Evolutionary conservation across 2,329 filamentous ascomycete genomes (phyloP).

Genomic region (Trichoderma sp.): DNA sequence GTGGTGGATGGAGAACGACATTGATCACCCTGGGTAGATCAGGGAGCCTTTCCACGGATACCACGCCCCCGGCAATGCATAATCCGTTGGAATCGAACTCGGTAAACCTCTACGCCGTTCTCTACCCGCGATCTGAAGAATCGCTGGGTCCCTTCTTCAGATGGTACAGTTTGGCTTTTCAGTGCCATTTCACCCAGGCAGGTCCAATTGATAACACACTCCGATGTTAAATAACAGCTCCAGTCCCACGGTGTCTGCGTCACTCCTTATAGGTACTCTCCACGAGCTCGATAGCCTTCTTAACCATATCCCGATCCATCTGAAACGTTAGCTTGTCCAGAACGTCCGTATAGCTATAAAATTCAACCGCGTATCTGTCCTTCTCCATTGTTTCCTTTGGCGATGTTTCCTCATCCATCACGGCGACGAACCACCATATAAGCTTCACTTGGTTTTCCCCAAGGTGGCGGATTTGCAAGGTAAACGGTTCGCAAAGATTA

Average conservation of each 20-base stretch:
- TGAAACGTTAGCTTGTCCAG: constrained; percentile 26
- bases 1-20: no score
- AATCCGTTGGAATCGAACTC: no score
- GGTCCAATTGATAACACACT: no score
- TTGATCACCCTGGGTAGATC: no score
- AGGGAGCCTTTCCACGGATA: no score
- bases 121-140: no score
- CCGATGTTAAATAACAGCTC: no score
- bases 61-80: no score
- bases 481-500: constrained; percentile 30
- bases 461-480: constrained; percentile 23
- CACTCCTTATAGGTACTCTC: constrained; percentile 5
- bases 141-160: no score
- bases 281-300: constrained; percentile 24
- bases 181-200: no score
- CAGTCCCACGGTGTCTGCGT: neutral
- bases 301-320: constrained; percentile 25
- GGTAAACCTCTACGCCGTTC: no score
- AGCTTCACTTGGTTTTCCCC: constrained; percentile 22
- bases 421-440: constrained; percentile 30
- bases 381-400: neutral
- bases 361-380: constrained; percentile 24
- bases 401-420: neutral
- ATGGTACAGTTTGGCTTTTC: no score
- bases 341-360: constrained; percentile 25